Percentiles rank a stretch among this genome's conserved stretches.
Conservation (phyloP, 2,329 filamentous ascomycete genomes). For the Botryotinia calthae region DNA sequence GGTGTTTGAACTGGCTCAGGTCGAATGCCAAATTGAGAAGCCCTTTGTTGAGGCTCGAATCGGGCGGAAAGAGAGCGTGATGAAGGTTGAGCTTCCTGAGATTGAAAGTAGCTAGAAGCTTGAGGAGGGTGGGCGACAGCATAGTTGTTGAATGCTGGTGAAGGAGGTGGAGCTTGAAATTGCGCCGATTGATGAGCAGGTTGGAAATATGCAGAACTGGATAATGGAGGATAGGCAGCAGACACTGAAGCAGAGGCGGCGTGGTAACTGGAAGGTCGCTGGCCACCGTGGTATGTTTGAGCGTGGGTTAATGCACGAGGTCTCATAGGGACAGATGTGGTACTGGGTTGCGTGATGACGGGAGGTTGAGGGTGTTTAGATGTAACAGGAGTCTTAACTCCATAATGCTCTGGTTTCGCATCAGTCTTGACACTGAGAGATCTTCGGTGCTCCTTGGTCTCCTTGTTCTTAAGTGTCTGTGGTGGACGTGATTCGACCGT, state of each 20-base stretch:
- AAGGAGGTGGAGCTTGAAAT: conserved; percentile 19
- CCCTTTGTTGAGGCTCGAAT: conserved; percentile 29
- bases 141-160: conserved; percentile 17
- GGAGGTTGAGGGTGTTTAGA: conserved; percentile 12
- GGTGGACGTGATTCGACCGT: conserved; percentile 14
- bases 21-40: conserved; percentile 28
- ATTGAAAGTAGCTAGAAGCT: conserved; percentile 1
- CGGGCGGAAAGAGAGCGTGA: conserved; percentile 29
- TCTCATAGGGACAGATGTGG: conserved; percentile 10
- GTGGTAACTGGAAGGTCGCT: conserved; percentile 18
- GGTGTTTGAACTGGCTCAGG: conserved; percentile 6
- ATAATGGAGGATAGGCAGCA: conserved; percentile 17
- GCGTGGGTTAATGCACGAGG: conserved; percentile 13
- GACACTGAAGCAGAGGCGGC: not conserved
- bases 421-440: conserved; percentile 15
- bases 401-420: conserved; percentile 14
- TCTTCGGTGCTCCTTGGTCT: conserved; percentile 15
- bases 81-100: conserved; percentile 9
- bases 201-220: conserved; percentile 16
- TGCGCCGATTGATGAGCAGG: not conserved
- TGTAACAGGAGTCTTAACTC: conserved; percentile 1
- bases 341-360: conserved; percentile 8
- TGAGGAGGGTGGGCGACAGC: not conserved
- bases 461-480: conserved; percentile 5
- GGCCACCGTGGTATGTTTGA: conserved; percentile 9